phyloP scores from a whole-genome alignment of 805 yeast genomes.

The Candida easanensis region DNA sequence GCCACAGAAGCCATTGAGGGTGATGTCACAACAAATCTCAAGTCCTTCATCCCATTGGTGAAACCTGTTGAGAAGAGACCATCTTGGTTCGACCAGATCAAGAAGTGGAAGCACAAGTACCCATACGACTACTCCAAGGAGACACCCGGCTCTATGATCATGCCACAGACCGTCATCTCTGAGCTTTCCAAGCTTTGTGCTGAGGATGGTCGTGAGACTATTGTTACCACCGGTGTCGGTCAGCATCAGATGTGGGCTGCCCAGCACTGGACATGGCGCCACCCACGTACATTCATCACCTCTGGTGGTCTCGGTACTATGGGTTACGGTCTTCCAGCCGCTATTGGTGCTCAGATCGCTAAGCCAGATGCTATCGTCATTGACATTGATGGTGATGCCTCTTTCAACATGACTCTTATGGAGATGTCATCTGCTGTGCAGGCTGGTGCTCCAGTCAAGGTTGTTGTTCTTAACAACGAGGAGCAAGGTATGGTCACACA shows the following conservation, averaged over 20 bases:
- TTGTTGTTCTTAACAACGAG: conserved; percentile 88
- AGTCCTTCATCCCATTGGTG: conserved; percentile 68
- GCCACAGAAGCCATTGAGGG: conserved; percentile 98
- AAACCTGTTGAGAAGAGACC: conserved; percentile 62
- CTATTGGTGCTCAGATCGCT: conserved; percentile 97
- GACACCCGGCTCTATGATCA: conserved; percentile 75
- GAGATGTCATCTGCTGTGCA: conserved; percentile 95
- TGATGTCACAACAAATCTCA: conserved; percentile 81
- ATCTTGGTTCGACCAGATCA: conserved; percentile 75
- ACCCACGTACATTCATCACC: conserved; percentile 92
- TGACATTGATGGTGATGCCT: conserved; percentile 98
- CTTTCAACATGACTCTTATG: conserved; percentile 96
- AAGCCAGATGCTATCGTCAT: conserved; percentile 92
- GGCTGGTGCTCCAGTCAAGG: conserved; percentile 87
- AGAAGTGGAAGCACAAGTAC: conserved; percentile 80
- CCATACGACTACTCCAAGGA: conserved; percentile 83
- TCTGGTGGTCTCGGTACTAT: conserved; percentile 98
- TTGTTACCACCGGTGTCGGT: conserved; percentile 97
- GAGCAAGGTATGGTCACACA: conserved; percentile 99
- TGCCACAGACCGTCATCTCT: conserved; percentile 88
- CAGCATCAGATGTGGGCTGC: conserved; percentile 99
- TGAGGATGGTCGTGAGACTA: conserved; percentile 65
- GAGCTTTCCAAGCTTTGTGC: conserved; percentile 74
- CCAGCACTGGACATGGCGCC: conserved; percentile 91
- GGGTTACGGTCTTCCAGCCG: conserved; percentile 98